Conservation (phyloP, 1,139 yeast genomes). For the Casaregolazyma lundiana region DNA sequence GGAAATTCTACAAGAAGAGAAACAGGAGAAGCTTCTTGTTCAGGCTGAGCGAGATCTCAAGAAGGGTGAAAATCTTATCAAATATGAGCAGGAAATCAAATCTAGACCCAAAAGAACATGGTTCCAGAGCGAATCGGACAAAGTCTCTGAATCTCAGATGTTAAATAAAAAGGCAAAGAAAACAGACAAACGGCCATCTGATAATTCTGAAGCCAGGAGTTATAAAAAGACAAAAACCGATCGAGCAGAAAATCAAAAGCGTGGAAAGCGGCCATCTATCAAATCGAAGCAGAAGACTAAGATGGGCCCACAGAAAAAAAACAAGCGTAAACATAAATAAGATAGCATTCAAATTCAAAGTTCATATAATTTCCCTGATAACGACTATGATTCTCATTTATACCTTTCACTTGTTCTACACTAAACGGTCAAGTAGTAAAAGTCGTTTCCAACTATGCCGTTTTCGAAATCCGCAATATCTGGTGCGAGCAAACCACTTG, state of each 20-base stretch:
- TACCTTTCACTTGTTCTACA: neutral
- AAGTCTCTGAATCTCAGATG: slow-evolving; percentile 37
- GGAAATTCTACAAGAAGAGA: slow-evolving; percentile 83
- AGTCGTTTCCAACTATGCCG: slow-evolving; percentile 15
- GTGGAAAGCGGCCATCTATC: slow-evolving; percentile 6
- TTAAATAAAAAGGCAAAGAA: slow-evolving; percentile 33
- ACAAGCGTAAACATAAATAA: neutral
- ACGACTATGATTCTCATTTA: neutral
- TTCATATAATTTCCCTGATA: neutral
- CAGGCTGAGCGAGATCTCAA: slow-evolving; percentile 87
- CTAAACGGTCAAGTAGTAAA: slow-evolving; percentile 21
- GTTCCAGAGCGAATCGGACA: slow-evolving; percentile 80
- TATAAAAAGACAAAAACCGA: slow-evolving; percentile 32
- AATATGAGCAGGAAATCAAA: slow-evolving; percentile 74
- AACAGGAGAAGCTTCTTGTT: slow-evolving; percentile 76
- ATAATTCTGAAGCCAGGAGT: slow-evolving; percentile 29
- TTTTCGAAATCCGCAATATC: slow-evolving; percentile 10
- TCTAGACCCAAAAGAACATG: slow-evolving; percentile 94
- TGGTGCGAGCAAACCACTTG: slow-evolving; percentile 17
- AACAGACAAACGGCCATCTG: slow-evolving; percentile 59
- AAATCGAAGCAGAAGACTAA: slow-evolving; percentile 13
- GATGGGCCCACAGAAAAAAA: slow-evolving; percentile 14
- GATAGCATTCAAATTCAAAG: neutral
- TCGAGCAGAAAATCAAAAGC: slow-evolving; percentile 22
- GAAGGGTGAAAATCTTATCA: slow-evolving; percentile 79